These are phyloP conservation scores for Talaromyces marneffei DNA, from an alignment of 2,329 filamentous ascomycete genomes.

Conservation along the genomic window DNA sequence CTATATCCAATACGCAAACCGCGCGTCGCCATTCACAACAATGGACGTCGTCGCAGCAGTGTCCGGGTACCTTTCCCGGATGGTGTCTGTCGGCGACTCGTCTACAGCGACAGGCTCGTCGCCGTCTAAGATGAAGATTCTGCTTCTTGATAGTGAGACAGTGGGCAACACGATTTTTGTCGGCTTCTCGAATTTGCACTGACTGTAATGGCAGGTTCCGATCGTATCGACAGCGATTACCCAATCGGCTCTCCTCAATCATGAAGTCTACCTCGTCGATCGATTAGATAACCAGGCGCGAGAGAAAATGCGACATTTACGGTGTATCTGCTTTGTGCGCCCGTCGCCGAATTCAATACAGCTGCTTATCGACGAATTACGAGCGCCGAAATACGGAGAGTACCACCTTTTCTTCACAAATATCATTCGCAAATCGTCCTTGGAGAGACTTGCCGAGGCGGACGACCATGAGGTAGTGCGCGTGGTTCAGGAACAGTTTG, in stretches of 20 bases:
- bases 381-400: conserved; percentile 95
- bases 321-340: conserved; percentile 87
- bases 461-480: conserved; percentile 97
- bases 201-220: conserved; percentile 53
- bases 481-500: conserved; percentile 89
- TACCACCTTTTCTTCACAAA: conserved; percentile 98
- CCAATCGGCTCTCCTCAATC: conserved; percentile 87
- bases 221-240: conserved; percentile 94
- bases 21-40: conserved; percentile 23
- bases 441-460: conserved; percentile 89
- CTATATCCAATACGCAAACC: not conserved
- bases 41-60: conserved; percentile 96
- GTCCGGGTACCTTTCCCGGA: conserved; percentile 92
- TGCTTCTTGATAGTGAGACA: conserved; percentile 89
- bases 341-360: conserved; percentile 92
- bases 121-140: conserved; percentile 93
- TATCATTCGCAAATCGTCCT: conserved; percentile 89
- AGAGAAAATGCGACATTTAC: conserved; percentile 96
- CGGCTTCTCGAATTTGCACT: conserved; percentile 18
- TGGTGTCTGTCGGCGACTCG: conserved; percentile 78
- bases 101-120: conserved; percentile 52
- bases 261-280: conserved; percentile 97
- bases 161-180: conserved; percentile 47
- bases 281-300: conserved; percentile 82
- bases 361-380: conserved; percentile 85